phyloP scores from a whole-genome alignment of 75 land plant species.

The Larix kaempferi region DNA sequence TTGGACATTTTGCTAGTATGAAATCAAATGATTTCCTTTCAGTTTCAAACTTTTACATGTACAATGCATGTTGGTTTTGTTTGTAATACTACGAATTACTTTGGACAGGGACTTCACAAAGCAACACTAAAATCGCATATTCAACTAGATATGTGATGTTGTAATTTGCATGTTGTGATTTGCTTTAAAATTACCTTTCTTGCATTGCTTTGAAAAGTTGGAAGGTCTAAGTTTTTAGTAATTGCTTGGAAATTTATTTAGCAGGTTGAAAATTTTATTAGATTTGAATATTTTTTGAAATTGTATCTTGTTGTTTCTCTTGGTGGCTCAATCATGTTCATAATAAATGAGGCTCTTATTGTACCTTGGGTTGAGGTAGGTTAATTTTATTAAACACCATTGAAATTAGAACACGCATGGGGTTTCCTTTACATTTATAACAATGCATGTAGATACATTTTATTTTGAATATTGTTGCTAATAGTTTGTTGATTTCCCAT shows the following conservation, averaged over 20 bases:
- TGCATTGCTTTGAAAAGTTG: neutral
- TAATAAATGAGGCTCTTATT: constrained; percentile 43
- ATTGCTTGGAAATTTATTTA: neutral
- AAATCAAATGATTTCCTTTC: neutral
- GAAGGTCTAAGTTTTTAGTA: neutral
- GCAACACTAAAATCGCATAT: too few species aligned
- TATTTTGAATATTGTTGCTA: too few species aligned
- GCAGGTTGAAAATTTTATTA: constrained; percentile 64
- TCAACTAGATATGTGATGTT: neutral
- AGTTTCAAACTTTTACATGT: neutral
- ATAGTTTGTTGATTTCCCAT: neutral
- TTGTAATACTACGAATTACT: constrained; percentile 9
- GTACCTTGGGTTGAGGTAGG: constrained; percentile 30
- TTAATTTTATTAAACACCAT: constrained; percentile 4
- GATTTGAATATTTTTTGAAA: constrained; percentile 59
- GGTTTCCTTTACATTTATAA: too few species aligned
- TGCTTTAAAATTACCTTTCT: too few species aligned
- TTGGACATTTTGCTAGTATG: neutral
- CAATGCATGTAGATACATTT: too few species aligned
- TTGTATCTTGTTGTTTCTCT: constrained; percentile 78
- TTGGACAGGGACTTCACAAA: constrained; percentile 86
- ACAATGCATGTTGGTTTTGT: neutral
- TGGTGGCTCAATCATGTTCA: constrained; percentile 62
- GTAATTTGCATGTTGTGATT: too few species aligned
- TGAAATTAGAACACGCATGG: neutral